Evolutionary conservation across 1,284 basidiomycete species (phyloP), one percentile per base, ranked within the genome.

Genomic region (Calocybe gambosa): DNA sequence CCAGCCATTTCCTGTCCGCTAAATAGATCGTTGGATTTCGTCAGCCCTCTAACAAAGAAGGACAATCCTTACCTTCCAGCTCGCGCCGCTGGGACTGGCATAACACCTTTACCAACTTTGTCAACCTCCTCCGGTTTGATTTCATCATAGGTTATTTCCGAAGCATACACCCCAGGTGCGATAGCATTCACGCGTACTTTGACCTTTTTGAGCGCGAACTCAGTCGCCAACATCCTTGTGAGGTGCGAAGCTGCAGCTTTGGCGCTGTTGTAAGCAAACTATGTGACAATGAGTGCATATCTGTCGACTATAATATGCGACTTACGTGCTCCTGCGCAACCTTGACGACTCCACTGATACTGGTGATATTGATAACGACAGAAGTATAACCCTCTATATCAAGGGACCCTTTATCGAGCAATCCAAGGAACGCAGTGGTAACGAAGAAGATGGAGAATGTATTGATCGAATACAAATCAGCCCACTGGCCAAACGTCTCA

Each of bases 191-290:
- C 78, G 42, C 85, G 82, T 19, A 90, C 75, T 2, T 79, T 76
- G 15, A 87, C 73, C 16, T 72, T 70, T 55, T 81, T 80, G 45
- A 88, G 65, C 1, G 80, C 79, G 46, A 87, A 73, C 56, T 90
- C 88, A 1, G 85, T 87, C 1, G 85, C 68, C 42, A 91, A 62
- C 76, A 89, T 75, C 61, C 73, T 81, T 5, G 83, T 85, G 9
- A 91, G 67, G 54, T 89, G 86, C 7, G 80, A 74, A 3, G 77
- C 77, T 0, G 86, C 89, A 0, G 82, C 85, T 62, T 91, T 91
- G 9, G 82, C 69, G 51, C 81, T 82, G 62, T 89, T 89, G 62
- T 90, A 89, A 26, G 75, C 77, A 56, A 89, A 89, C 86, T 89
- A 41, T 9, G 43, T 25, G 36, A 26, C 44, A 8, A 31, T 31